Evolutionary conservation across 345 rosid species (phyloP), one percentile per base, ranked within the genome.

Genomic region (Reutealis trisperma): DNA sequence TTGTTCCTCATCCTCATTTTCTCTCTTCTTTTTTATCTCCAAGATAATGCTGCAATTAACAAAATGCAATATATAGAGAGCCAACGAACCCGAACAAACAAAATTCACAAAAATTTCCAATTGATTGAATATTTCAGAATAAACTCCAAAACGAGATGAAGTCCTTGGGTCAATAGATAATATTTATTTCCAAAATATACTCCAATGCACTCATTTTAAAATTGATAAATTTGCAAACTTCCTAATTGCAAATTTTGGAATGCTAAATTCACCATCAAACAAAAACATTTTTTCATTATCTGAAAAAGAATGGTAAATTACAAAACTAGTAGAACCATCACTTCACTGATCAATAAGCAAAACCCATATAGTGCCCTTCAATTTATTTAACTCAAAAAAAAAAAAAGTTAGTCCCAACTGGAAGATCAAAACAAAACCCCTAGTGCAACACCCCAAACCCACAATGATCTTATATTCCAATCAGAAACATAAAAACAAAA

Each of bases 1-100:
- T 88, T 88, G 91, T 85, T 89, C 89, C 91, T 91, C 87, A 86
- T 79, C 90, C 88, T 87, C 97, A 92, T 89, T 81, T 79, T 84
- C 77, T 82, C 74, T 87, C 83, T 86, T 78, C 84, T 78, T 85
- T 27, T 82, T 84, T 87, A 84, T 83, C 88, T 82, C 85, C 87
- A 79, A 87, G 74, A 87, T 64, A 86, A 83, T 78, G 86, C 93
- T 87, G 93, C 90, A 84, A 74, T 78, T 84, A 85, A 80, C 79
- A 82, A 81, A 84, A 87, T 77, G 76, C 80, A 87, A 87, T 85
- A 82, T 80, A 75, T 75, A 82, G 84, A 79, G 83, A 87, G 86
- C 84, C 86, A 66, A 78, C 58, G 69, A 86, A 77, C 68, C 61
- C 76, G 49, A 70, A 62, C 81, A 78, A 84, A 75, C 34, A 83